phyloP scores from a whole-genome alignment of 1,284 basidiomycete species.

The Irpex rosettiformis region DNA sequence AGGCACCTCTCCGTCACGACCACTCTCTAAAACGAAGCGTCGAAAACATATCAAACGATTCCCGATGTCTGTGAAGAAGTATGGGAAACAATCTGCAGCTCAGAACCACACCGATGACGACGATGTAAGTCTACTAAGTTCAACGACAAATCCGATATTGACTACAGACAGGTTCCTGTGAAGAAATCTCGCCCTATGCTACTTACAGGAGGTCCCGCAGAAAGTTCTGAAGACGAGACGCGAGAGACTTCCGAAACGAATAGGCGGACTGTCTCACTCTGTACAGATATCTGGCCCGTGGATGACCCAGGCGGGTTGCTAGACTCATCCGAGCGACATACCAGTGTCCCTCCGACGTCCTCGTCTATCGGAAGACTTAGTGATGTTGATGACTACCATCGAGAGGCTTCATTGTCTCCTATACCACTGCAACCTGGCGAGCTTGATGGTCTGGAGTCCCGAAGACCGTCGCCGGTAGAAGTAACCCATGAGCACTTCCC shows the following conservation, averaged over 20 bases:
- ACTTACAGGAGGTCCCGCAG: neutral
- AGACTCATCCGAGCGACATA: neutral
- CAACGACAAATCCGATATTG: too few species aligned
- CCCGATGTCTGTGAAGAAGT: neutral
- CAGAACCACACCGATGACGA: too few species aligned
- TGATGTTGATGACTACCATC: neutral
- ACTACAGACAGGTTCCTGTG: neutral
- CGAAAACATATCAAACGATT: slow-evolving; percentile 3
- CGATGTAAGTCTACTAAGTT: too few species aligned
- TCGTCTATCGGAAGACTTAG: neutral
- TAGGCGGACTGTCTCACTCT: neutral
- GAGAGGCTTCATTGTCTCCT: neutral
- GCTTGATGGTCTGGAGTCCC: neutral
- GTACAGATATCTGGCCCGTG: too few species aligned
- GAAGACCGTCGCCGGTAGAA: neutral
- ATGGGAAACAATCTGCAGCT: neutral
- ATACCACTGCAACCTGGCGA: neutral
- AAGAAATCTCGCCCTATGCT: neutral
- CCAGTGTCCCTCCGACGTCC: neutral
- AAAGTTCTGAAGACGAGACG: neutral
- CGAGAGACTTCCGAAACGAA: neutral
- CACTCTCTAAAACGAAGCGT: too few species aligned
- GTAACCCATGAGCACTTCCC: neutral
- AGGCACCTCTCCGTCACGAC: too few species aligned
- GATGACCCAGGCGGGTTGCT: neutral